Conservation (phyloP, 1,284 basidiomycete genomes). For the Rhodotorula mucilaginosa region DNA sequence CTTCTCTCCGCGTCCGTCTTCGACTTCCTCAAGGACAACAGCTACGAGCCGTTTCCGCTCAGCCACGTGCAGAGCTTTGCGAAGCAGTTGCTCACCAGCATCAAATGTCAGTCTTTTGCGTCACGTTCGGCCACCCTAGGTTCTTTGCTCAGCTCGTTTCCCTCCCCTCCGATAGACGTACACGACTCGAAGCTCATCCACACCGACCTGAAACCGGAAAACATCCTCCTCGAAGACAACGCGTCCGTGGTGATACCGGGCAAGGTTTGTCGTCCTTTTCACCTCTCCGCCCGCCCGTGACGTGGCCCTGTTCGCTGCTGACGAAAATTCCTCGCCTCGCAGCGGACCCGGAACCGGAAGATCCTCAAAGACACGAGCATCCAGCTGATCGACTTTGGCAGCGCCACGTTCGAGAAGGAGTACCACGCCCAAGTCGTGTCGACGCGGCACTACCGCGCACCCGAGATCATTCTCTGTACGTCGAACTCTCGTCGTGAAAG, state of each 20-base stretch:
- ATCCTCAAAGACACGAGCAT: constrained; percentile 87
- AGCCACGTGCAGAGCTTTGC: constrained; percentile 96
- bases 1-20: constrained; percentile 96
- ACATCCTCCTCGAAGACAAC: constrained; percentile 81
- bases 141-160: background rate
- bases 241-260: constrained; percentile 4
- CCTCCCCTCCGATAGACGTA: constrained; percentile 61
- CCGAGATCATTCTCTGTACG: constrained; percentile 95
- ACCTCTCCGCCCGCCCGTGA: background rate
- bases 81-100: constrained; percentile 83
- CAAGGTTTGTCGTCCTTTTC: background rate
- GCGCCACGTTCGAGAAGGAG: constrained; percentile 95
- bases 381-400: constrained; percentile 96
- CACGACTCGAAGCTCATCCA: constrained; percentile 90
- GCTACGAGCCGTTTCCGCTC: constrained; percentile 92
- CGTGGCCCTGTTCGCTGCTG: background rate
- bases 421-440: constrained; percentile 98
- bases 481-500: constrained; percentile 9
- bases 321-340: background rate
- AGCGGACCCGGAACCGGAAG: constrained; percentile 57
- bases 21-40: constrained; percentile 97
- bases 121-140: background rate
- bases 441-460: constrained; percentile 96
- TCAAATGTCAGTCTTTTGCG: constrained; percentile 74
- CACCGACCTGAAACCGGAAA: constrained; percentile 98